Conservation (phyloP, 305 asterid genomes). For the Caryopteris hybrid region DNA sequence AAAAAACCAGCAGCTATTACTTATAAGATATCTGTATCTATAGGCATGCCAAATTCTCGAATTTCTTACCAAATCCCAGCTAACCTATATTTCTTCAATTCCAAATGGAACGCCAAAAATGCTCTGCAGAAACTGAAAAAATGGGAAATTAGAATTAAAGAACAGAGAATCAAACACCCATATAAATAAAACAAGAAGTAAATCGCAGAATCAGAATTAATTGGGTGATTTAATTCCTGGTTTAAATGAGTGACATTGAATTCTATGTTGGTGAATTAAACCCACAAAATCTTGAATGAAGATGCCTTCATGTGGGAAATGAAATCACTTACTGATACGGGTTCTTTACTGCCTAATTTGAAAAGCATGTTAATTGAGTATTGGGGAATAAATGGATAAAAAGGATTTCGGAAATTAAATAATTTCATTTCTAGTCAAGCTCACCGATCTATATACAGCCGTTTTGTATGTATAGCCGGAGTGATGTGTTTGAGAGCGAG, state of each 20-base stretch:
- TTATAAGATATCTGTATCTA: background rate
- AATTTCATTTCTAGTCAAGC: constrained; percentile 31
- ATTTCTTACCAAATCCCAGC: background rate
- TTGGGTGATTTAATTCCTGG: constrained; percentile 37
- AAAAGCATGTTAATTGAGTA: constrained; percentile 21
- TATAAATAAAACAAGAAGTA: background rate
- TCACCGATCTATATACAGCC: constrained; percentile 49
- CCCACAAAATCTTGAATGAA: constrained; percentile 27
- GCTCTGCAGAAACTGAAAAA: constrained; percentile 12
- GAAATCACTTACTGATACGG: constrained; percentile 34
- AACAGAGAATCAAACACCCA: constrained; percentile 20
- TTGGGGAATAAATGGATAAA: constrained; percentile 3
- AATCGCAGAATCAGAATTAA: constrained; percentile 29
- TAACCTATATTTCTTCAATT: background rate
- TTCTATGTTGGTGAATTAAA: constrained; percentile 23
- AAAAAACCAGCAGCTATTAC: background rate
- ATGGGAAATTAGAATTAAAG: constrained; percentile 1
- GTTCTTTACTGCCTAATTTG: constrained; percentile 23
- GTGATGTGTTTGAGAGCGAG: constrained; percentile 29
- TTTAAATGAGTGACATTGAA: constrained; percentile 23
- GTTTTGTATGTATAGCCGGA: constrained; percentile 33
- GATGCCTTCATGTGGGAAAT: constrained; percentile 28
- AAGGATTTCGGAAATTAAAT: background rate
- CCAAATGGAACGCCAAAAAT: constrained; percentile 6
- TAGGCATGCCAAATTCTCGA: constrained; percentile 5